Conservation (phyloP, 495 filamentous ascomycete genomes). For the Podospora didyma region DNA sequence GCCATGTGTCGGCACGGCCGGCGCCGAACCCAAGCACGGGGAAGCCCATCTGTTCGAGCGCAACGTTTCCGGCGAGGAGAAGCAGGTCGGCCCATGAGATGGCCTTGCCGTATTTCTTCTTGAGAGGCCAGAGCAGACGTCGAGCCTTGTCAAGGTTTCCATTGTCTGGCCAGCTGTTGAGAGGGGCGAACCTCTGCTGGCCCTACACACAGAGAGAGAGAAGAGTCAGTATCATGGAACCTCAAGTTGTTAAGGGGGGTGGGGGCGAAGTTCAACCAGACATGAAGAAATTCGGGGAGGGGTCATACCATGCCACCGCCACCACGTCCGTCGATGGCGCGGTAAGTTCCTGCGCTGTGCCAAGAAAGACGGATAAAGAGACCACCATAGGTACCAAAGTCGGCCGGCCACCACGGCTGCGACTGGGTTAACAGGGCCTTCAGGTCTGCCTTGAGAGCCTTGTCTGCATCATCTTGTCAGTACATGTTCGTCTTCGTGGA, state of each 20-base stretch:
- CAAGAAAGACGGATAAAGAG: constrained; percentile 74
- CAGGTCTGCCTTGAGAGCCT: constrained; percentile 66
- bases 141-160: constrained; percentile 72
- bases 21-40: constrained; percentile 68
- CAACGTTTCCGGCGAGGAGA: constrained; percentile 67
- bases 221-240: too few species aligned
- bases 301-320: constrained; percentile 47
- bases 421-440: constrained; percentile 65
- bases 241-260: too few species aligned
- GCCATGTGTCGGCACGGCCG: constrained; percentile 64
- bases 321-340: constrained; percentile 65
- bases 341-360: constrained; percentile 73
- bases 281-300: too few species aligned
- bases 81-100: constrained; percentile 73
- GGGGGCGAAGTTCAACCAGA: too few species aligned
- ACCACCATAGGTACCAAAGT: constrained; percentile 74
- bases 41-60: constrained; percentile 70
- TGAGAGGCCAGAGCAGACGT: constrained; percentile 72
- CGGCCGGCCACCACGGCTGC: constrained; percentile 72
- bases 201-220: constrained; percentile 41
- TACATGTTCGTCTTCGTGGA: background rate
- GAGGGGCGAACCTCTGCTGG: constrained; percentile 72
- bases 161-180: constrained; percentile 80
- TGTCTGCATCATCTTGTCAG: constrained; percentile 28
- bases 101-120: constrained; percentile 77